Evolutionary conservation across 768 basidiomycete species (phyloP).

Genomic region (Pleurotus giganteus): DNA sequence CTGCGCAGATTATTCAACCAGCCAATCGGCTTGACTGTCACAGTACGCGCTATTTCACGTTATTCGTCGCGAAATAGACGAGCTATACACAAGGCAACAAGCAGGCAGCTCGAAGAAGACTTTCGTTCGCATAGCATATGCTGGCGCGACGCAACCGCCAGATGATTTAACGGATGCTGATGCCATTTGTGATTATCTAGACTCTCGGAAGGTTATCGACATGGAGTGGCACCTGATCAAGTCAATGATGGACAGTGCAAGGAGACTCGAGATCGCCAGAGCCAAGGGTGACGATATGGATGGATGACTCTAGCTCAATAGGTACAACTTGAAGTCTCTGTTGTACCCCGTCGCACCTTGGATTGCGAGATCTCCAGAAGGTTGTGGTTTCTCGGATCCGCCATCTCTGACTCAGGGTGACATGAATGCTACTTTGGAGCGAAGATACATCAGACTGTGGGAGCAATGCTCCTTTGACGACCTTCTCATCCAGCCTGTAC

Average conservation of each 20-base stretch:
- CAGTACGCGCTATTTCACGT: constrained; percentile 66
- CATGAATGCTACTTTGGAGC: no score
- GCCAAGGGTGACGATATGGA: constrained; percentile 45
- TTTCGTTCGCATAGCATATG: constrained; percentile 61
- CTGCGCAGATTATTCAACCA: background rate
- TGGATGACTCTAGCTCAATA: background rate
- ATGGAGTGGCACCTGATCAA: constrained; percentile 70
- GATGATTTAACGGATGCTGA: constrained; percentile 71
- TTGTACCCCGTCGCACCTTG: no score
- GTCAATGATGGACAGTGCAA: constrained; percentile 72
- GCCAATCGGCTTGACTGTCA: background rate
- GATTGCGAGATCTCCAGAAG: no score
- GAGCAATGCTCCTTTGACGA: no score
- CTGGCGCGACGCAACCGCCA: constrained; percentile 56
- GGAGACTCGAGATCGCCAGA: constrained; percentile 51
- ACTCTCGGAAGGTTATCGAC: constrained; percentile 63
- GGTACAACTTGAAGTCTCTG: no score
- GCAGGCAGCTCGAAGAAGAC: constrained; percentile 30
- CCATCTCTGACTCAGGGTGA: no score
- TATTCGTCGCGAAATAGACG: constrained; percentile 57
- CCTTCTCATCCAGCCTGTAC: no score
- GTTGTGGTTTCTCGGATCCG: no score
- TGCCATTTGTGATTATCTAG: constrained; percentile 79
- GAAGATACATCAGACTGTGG: no score
- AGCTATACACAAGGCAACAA: constrained; percentile 32